These are phyloP conservation scores for Endogone sp. DNA, from an alignment of 192 early-diverging fungal genomes.

Conservation along the genomic window DNA sequence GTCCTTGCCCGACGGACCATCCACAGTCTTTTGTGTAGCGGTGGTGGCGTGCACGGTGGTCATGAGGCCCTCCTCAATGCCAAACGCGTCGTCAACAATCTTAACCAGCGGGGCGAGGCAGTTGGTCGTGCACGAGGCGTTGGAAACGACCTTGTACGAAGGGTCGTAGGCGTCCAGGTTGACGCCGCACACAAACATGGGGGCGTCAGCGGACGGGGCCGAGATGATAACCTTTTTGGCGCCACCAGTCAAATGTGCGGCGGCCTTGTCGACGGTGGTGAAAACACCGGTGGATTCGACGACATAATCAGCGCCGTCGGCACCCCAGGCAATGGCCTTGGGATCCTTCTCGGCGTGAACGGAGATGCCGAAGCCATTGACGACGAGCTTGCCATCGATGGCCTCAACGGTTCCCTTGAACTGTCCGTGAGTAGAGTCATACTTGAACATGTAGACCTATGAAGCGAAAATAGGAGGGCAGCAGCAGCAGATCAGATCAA, in stretches of 20 bases:
- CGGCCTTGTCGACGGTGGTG: slow-evolving; percentile 86
- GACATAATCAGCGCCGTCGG: slow-evolving; percentile 80
- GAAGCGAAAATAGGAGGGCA: background rate
- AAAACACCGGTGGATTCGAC: slow-evolving; percentile 99
- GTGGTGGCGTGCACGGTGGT: slow-evolving; percentile 98
- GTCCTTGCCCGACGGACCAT: slow-evolving; percentile 95
- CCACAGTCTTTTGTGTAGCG: slow-evolving; percentile 99
- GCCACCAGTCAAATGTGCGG: slow-evolving; percentile 83
- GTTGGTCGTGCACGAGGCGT: slow-evolving; percentile 99
- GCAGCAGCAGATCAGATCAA: slow-evolving; percentile 11
- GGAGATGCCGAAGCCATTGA: slow-evolving; percentile 79
- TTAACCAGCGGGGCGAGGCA: slow-evolving; percentile 97
- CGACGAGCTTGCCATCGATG: slow-evolving; percentile 84
- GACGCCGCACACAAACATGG: slow-evolving; percentile 98
- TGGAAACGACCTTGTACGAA: slow-evolving; percentile 85
- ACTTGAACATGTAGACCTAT: slow-evolving; percentile 91
- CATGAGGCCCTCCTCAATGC: slow-evolving; percentile 96
- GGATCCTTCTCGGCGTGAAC: slow-evolving; percentile 79
- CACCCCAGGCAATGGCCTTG: slow-evolving; percentile 86
- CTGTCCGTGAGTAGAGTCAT: slow-evolving; percentile 98
- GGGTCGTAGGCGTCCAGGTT: slow-evolving; percentile 94
- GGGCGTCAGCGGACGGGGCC: slow-evolving; percentile 93
- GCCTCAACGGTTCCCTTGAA: slow-evolving; percentile 80
- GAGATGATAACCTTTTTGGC: slow-evolving; percentile 99
- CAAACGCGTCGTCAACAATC: slow-evolving; percentile 94